phyloP scores from a whole-genome alignment of 441 rosid genomes.

The Arabidopsis hybrid region DNA sequence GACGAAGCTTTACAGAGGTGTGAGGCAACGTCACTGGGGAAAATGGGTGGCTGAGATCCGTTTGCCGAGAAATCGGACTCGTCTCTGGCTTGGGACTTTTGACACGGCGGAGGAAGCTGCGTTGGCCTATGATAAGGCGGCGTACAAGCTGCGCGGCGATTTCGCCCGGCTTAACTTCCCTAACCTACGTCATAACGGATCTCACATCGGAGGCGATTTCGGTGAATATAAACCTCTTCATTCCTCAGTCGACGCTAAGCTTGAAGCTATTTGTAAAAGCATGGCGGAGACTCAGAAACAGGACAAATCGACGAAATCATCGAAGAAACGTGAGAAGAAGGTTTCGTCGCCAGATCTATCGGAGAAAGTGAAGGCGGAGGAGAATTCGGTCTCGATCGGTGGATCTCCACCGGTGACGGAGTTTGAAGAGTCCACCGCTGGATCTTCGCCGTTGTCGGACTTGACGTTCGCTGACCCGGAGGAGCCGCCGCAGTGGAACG shows the following conservation, averaged over 20 bases:
- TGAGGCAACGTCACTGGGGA: slow-evolving; percentile 76
- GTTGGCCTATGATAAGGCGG: slow-evolving; percentile 65
- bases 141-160: slow-evolving; percentile 69
- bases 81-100: slow-evolving; percentile 74
- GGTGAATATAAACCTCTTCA: slow-evolving; percentile 74
- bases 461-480: slow-evolving; percentile 50
- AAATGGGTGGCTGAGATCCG: slow-evolving; percentile 87
- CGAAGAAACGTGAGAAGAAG: slow-evolving; percentile 40
- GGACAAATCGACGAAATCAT: slow-evolving; percentile 50
- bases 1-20: slow-evolving; percentile 67
- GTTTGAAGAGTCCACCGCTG: slow-evolving; percentile 57
- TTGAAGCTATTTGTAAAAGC: slow-evolving; percentile 63
- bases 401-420: slow-evolving; percentile 50
- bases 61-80: slow-evolving; percentile 64
- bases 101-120: slow-evolving; percentile 81
- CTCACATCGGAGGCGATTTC: slow-evolving; percentile 62
- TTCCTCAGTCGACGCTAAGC: slow-evolving; percentile 72
- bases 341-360: slow-evolving; percentile 3
- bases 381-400: slow-evolving; percentile 33
- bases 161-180: slow-evolving; percentile 73
- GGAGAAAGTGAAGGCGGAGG: slow-evolving; percentile 52
- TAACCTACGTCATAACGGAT: slow-evolving; percentile 56
- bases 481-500: slow-evolving; percentile 50
- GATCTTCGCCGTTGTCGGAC: slow-evolving; percentile 62
- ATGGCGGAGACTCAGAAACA: slow-evolving; percentile 61